phyloP scores from a whole-genome alignment of 331 rosid genomes.

The Rosa hybrid region DNA sequence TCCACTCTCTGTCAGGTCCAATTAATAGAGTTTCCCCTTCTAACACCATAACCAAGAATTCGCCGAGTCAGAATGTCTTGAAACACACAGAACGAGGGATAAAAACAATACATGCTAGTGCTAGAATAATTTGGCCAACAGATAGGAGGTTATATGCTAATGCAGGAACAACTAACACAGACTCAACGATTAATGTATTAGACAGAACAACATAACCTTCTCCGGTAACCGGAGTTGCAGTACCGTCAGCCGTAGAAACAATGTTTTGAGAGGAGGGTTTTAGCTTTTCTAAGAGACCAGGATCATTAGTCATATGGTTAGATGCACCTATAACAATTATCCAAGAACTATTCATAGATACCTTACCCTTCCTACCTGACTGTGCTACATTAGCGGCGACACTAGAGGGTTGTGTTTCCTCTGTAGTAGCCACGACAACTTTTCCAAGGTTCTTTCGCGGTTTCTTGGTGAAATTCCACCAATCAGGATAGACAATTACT shows the following conservation, averaged over 20 bases:
- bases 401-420: no score
- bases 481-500: no score
- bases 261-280: background rate
- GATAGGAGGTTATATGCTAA: background rate
- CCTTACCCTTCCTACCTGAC: no score
- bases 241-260: background rate
- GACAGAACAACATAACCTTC: background rate
- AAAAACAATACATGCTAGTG: background rate
- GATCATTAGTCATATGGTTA: constrained; percentile 3
- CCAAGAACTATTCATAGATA: no score
- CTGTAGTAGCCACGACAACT: no score
- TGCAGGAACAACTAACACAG: background rate
- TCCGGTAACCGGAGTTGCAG: no score
- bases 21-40: background rate
- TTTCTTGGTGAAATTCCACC: no score
- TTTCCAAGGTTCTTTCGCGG: no score
- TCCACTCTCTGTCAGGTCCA: background rate
- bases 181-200: background rate
- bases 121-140: no score
- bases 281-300: background rate
- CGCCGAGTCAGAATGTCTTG: background rate
- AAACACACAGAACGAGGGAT: background rate
- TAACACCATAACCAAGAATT: background rate
- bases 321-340: background rate
- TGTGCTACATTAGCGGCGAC: background rate